A percentile compares a stretch with the other conserved stretches of the same genome.
Conservation (phyloP, 306 rosid species). For the Vigna trinervia region DNA sequence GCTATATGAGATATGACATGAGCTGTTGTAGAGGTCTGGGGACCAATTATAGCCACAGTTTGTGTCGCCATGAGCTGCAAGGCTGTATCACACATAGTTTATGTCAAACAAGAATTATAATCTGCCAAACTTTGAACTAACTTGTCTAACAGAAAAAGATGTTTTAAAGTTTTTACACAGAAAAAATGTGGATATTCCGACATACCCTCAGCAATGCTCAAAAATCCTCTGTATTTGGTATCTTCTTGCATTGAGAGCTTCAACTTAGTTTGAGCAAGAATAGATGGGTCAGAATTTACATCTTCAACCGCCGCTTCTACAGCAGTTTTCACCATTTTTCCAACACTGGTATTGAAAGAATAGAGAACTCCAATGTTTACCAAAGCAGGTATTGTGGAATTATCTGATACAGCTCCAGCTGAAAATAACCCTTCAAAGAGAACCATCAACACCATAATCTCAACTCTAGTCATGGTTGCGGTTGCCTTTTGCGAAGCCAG, state of each 20-base stretch:
- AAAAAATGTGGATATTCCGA: background rate
- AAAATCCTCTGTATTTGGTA: constrained; percentile 76
- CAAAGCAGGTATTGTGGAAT: constrained; percentile 61
- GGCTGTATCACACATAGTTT: constrained; percentile 58
- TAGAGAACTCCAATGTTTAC: constrained; percentile 76
- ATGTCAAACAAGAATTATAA: constrained; percentile 39
- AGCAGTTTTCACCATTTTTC: constrained; percentile 76
- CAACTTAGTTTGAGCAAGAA: constrained; percentile 70
- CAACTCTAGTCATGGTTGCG: constrained; percentile 58
- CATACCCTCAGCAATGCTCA: constrained; percentile 87
- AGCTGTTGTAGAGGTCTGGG: constrained; percentile 83
- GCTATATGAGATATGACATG: constrained; percentile 92
- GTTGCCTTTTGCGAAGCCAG: constrained; percentile 36
- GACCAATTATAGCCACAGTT: constrained; percentile 94
- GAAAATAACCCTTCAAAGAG: constrained; percentile 57
- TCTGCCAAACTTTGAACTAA: constrained; percentile 31
- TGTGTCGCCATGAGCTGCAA: constrained; percentile 81
- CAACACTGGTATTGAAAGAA: constrained; percentile 64
- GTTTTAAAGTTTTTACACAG: background rate
- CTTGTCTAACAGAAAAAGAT: background rate
- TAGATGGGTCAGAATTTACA: constrained; percentile 75
- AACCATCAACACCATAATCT: constrained; percentile 55
- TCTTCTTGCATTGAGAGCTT: constrained; percentile 63
- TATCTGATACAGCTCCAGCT: constrained; percentile 54
- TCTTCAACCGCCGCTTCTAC: constrained; percentile 74